phyloP scores from a whole-genome alignment of 163 green algal genomes.

The Prototheca wickerhamii region DNA sequence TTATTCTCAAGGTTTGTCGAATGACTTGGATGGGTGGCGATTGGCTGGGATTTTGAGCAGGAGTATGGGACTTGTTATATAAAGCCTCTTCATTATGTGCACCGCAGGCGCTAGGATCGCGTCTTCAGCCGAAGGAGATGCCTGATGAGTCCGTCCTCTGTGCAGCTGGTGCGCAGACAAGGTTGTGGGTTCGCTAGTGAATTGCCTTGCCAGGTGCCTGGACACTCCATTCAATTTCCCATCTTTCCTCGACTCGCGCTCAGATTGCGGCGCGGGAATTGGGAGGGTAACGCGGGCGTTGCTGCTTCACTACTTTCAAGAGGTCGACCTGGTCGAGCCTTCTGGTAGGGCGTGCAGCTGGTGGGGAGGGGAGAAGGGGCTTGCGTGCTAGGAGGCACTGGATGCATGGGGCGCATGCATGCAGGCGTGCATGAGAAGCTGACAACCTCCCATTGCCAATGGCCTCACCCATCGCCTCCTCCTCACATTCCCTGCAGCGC shows the following conservation, averaged over 20 bases:
- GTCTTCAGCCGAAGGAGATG: too few species aligned
- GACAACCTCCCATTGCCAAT: neutral
- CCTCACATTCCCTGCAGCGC: conserved; percentile 20
- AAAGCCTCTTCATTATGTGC: neutral
- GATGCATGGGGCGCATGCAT: neutral
- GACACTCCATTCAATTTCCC: neutral
- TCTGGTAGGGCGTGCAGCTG: conserved; percentile 11
- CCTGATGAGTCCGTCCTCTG: too few species aligned
- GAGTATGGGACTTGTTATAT: neutral
- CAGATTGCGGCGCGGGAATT: conserved; percentile 83
- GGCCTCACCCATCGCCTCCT: neutral
- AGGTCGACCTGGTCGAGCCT: conserved; percentile 84
- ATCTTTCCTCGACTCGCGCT: neutral
- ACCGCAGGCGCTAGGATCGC: too few species aligned
- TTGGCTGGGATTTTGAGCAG: neutral
- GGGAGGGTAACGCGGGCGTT: conserved; percentile 71
- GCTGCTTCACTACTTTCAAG: conserved; percentile 66
- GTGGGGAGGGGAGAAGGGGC: neutral
- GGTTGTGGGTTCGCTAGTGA: neutral
- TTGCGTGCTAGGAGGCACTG: neutral
- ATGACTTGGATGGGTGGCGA: neutral
- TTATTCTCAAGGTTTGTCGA: conserved; percentile 52
- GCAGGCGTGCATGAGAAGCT: neutral
- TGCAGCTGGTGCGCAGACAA: too few species aligned
- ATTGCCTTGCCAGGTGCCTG: conserved; percentile 21